Evolutionary conservation across 257 asterid species (phyloP).

Genomic region (Solanum verrucosum): DNA sequence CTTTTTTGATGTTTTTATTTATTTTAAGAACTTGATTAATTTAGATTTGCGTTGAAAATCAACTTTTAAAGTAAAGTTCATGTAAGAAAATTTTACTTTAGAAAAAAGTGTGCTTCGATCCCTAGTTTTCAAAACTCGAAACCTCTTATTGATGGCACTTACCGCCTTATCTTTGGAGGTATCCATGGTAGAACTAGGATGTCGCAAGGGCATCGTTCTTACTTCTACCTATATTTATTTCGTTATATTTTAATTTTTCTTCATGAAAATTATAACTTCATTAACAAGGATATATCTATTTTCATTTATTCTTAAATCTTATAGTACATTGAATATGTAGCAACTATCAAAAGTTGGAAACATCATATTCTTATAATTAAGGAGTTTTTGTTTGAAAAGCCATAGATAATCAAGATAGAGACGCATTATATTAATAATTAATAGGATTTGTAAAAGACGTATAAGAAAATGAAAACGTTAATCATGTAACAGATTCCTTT

Average conservation of each 20-base stretch:
- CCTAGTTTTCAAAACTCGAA: fast-evolving
- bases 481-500: not conserved
- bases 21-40: not conserved
- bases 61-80: not conserved
- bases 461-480: not conserved
- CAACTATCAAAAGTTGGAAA: not conserved
- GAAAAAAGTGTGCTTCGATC: not conserved
- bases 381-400: not conserved
- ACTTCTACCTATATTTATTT: not conserved
- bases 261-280: not conserved
- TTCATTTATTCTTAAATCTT: not conserved
- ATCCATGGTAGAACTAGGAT: not conserved
- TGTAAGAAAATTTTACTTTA: not conserved
- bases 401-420: not conserved
- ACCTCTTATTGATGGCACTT: not conserved
- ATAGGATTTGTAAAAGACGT: not conserved
- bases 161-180: fast-evolving
- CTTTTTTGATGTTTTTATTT: not conserved
- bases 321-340: not conserved
- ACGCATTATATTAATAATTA: not conserved
- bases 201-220: fast-evolving
- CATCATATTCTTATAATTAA: not conserved
- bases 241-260: not conserved
- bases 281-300: not conserved
- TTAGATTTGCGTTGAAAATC: not conserved